phyloP scores from a whole-genome alignment of 2,329 filamentous ascomycete genomes.

The Scopulariopsis brevicaulis region DNA sequence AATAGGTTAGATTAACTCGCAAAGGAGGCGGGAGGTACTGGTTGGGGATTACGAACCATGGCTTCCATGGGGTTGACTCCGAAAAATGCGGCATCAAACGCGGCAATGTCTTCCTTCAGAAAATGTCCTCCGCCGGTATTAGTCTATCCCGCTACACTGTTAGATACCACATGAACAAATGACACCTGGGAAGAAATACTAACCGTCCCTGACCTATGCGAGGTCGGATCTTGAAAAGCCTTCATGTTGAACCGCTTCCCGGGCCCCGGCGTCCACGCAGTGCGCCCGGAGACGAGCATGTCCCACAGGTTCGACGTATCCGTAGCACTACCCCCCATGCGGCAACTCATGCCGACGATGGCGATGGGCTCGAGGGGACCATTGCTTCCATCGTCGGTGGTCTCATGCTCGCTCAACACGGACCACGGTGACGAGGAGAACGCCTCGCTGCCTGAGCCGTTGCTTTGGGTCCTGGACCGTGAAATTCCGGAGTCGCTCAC shows the following conservation, averaged over 20 bases:
- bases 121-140: slow-evolving; percentile 13
- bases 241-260: neutral
- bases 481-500: neutral
- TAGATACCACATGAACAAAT: neutral
- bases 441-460: neutral
- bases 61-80: slow-evolving; percentile 10
- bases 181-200: neutral
- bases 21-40: neutral
- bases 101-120: slow-evolving; percentile 12
- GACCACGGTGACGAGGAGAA: neutral
- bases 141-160: neutral
- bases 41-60: neutral
- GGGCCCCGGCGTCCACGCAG: neutral
- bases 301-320: slow-evolving; percentile 9
- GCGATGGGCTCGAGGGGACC: slow-evolving; percentile 8
- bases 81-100: slow-evolving; percentile 15
- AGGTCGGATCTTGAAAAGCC: neutral
- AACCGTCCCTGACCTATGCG: neutral
- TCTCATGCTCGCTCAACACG: neutral
- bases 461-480: neutral
- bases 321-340: slow-evolving; percentile 9
- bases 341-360: slow-evolving; percentile 13
- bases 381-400: neutral
- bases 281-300: neutral
- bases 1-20: neutral